Conservation (phyloP, 495 filamentous ascomycete species). For the Letharia columbiana region DNA sequence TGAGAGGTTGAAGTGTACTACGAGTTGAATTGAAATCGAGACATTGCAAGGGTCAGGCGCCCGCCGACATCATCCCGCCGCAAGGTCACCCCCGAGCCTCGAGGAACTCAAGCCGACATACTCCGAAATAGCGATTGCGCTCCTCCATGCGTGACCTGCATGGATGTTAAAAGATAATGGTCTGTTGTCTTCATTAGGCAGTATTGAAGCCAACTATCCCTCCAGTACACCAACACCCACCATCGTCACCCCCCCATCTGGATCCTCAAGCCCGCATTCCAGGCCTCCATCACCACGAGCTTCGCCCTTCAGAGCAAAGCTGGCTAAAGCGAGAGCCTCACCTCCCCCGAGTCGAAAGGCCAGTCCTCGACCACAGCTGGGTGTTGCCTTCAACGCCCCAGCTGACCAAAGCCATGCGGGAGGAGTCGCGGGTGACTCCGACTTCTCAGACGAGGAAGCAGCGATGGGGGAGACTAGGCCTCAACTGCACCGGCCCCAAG, state of each 20-base stretch:
- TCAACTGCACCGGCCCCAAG: conserved; percentile 39
- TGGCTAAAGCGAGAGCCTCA: conserved; percentile 17
- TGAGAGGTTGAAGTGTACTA: too few relatives aligned
- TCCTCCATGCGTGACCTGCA: conserved; percentile 22
- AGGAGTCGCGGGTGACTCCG: conserved; percentile 13
- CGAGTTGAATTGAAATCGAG: too few relatives aligned
- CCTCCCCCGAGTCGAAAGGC: conserved; percentile 11
- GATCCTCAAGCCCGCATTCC: conserved; percentile 20
- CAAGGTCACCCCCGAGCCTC: background rate
- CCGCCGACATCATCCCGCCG: background rate
- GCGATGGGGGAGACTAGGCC: conserved; percentile 35
- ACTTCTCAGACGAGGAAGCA: conserved; percentile 36
- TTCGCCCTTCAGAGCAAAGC: conserved; percentile 20
- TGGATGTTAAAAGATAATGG: conserved; percentile 25
- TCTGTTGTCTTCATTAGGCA: conserved; percentile 18
- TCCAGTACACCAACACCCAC: conserved; percentile 22
- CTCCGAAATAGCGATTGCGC: conserved; percentile 25
- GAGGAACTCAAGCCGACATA: background rate
- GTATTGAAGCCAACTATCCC: conserved; percentile 19
- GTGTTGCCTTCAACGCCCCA: conserved; percentile 1
- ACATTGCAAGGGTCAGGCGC: background rate
- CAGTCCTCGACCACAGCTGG: conserved; percentile 1
- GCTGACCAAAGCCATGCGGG: conserved; percentile 14
- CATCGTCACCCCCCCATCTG: conserved; percentile 25
- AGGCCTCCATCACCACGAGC: conserved; percentile 21